A percentile compares a stretch with the other conserved stretches of the same genome.
phyloP scores from a whole-genome alignment of 331 rosid genomes.

The Malus hybrid region DNA sequence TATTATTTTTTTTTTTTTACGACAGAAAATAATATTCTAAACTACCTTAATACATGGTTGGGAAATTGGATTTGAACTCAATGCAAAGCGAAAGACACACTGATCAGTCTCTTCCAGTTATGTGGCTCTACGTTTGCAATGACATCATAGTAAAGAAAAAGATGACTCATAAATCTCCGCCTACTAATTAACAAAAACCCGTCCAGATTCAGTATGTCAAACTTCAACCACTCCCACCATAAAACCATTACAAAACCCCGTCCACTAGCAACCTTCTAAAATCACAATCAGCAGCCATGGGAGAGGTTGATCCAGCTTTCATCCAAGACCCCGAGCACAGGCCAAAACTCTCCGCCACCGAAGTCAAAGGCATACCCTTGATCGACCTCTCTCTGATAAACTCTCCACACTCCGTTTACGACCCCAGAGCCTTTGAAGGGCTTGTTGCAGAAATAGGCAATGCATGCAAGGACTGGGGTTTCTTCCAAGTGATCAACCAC shows the following conservation, averaged over 20 bases:
- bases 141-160: neutral
- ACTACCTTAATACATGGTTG: accelerated
- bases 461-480: constrained; percentile 67
- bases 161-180: neutral
- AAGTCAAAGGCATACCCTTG: constrained; percentile 41
- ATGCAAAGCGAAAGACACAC: too few species aligned
- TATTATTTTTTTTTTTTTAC: too few species aligned
- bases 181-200: neutral
- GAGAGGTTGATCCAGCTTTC: constrained; percentile 47
- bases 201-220: neutral
- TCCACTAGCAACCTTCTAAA: neutral
- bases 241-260: neutral
- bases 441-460: constrained; percentile 39
- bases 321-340: constrained; percentile 60
- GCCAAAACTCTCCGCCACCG: constrained; percentile 18
- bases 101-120: neutral
- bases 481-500: constrained; percentile 71
- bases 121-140: neutral
- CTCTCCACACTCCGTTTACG: neutral
- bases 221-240: neutral
- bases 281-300: constrained; percentile 17
- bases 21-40: too few species aligned
- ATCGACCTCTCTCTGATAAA: constrained; percentile 49
- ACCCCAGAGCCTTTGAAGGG: constrained; percentile 14
- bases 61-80: too few species aligned